These are phyloP conservation scores for Nicotiana knightiana DNA, from an alignment of 257 asterid genomes.

Conservation along the genomic window DNA sequence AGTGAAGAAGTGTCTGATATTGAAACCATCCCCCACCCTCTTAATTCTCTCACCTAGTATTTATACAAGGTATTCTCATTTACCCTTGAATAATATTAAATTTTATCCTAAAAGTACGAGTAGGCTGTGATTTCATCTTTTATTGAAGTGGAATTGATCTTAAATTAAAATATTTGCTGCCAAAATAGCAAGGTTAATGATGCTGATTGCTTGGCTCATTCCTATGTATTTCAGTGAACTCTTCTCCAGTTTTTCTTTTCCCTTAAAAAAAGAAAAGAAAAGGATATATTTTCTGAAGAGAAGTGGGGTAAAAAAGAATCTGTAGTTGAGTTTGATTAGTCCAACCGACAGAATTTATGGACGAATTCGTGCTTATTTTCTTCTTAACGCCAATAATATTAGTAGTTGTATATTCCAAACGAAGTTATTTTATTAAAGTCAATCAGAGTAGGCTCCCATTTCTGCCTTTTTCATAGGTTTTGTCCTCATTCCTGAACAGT, in stretches of 20 bases:
- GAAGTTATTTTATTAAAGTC: neutral
- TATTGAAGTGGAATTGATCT: no score
- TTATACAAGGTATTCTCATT: no score
- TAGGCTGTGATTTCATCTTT: no score
- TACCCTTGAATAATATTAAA: no score
- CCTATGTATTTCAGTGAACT: no score
- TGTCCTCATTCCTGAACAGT: neutral
- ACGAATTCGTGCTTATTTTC: neutral
- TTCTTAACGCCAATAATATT: neutral
- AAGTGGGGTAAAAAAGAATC: neutral
- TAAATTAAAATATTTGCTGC: no score
- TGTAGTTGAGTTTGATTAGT: neutral
- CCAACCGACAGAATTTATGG: neutral
- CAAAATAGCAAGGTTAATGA: no score
- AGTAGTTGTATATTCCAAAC: neutral
- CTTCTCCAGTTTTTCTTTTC: neutral
- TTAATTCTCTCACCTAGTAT: no score
- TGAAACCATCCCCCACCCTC: no score
- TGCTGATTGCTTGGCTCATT: no score
- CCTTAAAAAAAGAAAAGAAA: neutral
- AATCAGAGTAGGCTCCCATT: neutral
- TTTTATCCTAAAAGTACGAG: no score
- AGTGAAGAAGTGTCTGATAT: no score
- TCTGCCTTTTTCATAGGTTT: neutral
- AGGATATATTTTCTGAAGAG: rapidly evolving